Base-by-base conservation (phyloP, 1,139 yeast species). In the Kluyveromyces marxianus region DNA sequence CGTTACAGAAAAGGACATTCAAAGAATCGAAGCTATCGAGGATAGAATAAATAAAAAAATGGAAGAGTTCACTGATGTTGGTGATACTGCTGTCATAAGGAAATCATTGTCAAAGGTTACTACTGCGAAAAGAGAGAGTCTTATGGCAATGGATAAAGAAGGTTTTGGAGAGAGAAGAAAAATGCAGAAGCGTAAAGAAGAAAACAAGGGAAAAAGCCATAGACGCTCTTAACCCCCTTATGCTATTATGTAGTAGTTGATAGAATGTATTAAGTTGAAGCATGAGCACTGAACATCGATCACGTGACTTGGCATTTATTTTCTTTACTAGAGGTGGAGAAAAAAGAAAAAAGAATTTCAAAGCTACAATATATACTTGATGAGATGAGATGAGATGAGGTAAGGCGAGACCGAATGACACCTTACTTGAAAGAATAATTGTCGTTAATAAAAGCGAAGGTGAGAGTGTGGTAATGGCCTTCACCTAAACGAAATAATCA, bases 101-200 rank as follows among this genome's bases (percentile, higher is more conserved):
- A 76, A 78, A 43, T 79, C 90, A 1, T 70, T 92, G 52, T 79
- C 76, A 46, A 72, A 74, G 41, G 83, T 86, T 1, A 80, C 90
- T 43, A 79, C 76, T 37, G 97, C 97, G 26, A 89, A 87, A 67
- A 76, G 97, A 55, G 96, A 89, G 65, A 84, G 96, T 3, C 65
- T 83, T 50, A 79, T 92, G 86, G 96, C 86, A 41, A 89, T 92
- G 97, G 97, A 92, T 50, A 79, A 77, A 55, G 97, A 86, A 51
- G 76, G 79, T 33, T 89, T 89, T 63, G 97, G 97, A 7, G 92
- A 86, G 57, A 75, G 78, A 55, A 76, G 74, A 51, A 75, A 72
- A 56, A 74, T 70, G 34, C 79, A 81, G 50, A 78, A 72, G 55
- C 69, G 68, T 56, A 83, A 75, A 59, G 63, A 63, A 35, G 43